Conservation (phyloP, 805 yeast genomes). For the Phaffomyces opuntiae region DNA sequence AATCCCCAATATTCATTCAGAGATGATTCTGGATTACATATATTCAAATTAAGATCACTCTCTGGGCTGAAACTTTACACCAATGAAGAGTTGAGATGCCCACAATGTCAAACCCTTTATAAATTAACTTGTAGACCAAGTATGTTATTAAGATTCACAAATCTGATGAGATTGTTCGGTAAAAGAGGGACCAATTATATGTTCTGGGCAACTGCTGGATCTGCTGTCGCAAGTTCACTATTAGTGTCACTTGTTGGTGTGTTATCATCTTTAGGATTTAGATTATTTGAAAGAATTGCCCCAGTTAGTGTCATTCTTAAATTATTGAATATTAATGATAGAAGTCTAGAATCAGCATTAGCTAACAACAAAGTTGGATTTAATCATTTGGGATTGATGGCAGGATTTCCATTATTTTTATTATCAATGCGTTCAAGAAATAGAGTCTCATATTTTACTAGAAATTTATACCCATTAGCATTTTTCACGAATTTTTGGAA, state of each 20-base stretch:
- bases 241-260: constrained; percentile 15
- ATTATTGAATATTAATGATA: constrained; percentile 21
- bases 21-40: neutral
- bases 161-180: constrained; percentile 15
- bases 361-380: constrained; percentile 5
- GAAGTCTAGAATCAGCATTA: constrained; percentile 12
- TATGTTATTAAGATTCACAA: constrained; percentile 6
- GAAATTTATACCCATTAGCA: constrained; percentile 16
- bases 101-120: constrained; percentile 30
- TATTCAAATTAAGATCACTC: constrained; percentile 1
- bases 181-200: neutral
- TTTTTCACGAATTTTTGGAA: constrained; percentile 10
- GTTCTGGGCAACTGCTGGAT: constrained; percentile 8
- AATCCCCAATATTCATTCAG: neutral
- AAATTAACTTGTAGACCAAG: constrained; percentile 20
- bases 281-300: constrained; percentile 21
- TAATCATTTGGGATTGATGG: constrained; percentile 15
- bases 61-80: constrained; percentile 4
- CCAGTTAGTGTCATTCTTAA: constrained; percentile 28
- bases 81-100: constrained; percentile 24
- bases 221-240: constrained; percentile 19
- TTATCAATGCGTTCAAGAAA: constrained; percentile 16
- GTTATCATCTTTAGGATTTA: constrained; percentile 24
- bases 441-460: constrained; percentile 2
- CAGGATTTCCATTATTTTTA: constrained; percentile 27